These are phyloP conservation scores for Vinca minor DNA, from an alignment of 257 asterid genomes.

Conservation along the genomic window DNA sequence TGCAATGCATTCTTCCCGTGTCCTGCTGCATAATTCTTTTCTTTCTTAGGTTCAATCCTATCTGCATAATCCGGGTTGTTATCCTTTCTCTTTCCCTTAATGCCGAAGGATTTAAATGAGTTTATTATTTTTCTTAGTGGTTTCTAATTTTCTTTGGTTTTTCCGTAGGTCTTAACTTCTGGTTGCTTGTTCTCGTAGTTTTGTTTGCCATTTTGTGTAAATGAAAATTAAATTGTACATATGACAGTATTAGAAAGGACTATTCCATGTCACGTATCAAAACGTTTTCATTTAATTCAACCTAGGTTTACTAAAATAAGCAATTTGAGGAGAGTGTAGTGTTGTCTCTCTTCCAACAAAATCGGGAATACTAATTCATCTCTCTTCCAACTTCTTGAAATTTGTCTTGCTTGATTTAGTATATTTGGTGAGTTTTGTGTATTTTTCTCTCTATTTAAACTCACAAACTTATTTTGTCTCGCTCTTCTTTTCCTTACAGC, in stretches of 20 bases:
- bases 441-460: not conserved
- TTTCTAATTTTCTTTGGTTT: not conserved
- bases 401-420: not conserved
- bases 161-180: not conserved
- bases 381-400: not conserved
- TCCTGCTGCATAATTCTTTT: too few relatives aligned
- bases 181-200: not conserved
- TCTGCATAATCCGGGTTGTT: not conserved
- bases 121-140: not conserved
- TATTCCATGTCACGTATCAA: not conserved
- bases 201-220: not conserved
- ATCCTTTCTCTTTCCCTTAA: not conserved
- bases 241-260: not conserved
- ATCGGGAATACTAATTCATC: not conserved
- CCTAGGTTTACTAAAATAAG: not conserved
- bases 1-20: not conserved
- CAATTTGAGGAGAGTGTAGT: not conserved
- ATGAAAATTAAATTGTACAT: not conserved
- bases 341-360: not conserved
- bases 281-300: not conserved
- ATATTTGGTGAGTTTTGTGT: not conserved
- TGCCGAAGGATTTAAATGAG: not conserved
- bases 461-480: too few relatives aligned
- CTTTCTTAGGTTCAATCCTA: too few relatives aligned
- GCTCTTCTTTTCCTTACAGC: slow-evolving; percentile 38